Evolutionary conservation across 306 rosid genomes (phyloP), one percentile per base, ranked within the genome.

Genomic region (Malus asiatica): DNA sequence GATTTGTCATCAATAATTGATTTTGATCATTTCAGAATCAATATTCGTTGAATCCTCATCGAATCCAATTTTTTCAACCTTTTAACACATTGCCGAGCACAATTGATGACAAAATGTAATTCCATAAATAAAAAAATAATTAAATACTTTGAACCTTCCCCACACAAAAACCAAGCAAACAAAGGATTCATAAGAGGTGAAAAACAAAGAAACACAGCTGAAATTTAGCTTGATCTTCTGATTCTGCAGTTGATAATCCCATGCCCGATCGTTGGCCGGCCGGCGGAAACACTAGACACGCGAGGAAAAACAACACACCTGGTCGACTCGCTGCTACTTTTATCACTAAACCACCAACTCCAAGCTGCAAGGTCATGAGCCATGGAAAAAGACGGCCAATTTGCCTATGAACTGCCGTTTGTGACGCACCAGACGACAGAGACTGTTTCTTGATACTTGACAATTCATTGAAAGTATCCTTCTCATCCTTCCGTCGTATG

Each of bases 301-400:
- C 15, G 8, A 32, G 48, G 48, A 45, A 48, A 48, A 46, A 57
- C 55, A 71, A 30, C 42, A 23, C 30, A 72, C 53, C 4, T 13
- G 38, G 53, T 55, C 70, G 23, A 29, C 58, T 11, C 38, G 44
- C 45, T 10, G 45, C 33, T 15, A 35, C 40, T 70, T 22, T 9
- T n/a, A 71, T 73, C 33, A 40, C 66, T 66, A 10, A 57, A 68
- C 45, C 66, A 59, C 20, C 68, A 71, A 66, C 59, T 46, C 72
- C 78, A 79, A 71, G 33, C 75, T 20, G 72, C 72, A 70, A 59
- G 53, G 11, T 27, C 60, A 76, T 14, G 48, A 70, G 15, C 18
- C 63, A 70, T 38, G 27, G 30, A 35, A 66, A 7, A 46, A 9
- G n/a, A 35, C 38, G 11, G 55, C 55, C 8, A 51, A 51, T 51